phyloP scores from a whole-genome alignment of 2,329 filamentous ascomycete species.

The Alternaria rosae region DNA sequence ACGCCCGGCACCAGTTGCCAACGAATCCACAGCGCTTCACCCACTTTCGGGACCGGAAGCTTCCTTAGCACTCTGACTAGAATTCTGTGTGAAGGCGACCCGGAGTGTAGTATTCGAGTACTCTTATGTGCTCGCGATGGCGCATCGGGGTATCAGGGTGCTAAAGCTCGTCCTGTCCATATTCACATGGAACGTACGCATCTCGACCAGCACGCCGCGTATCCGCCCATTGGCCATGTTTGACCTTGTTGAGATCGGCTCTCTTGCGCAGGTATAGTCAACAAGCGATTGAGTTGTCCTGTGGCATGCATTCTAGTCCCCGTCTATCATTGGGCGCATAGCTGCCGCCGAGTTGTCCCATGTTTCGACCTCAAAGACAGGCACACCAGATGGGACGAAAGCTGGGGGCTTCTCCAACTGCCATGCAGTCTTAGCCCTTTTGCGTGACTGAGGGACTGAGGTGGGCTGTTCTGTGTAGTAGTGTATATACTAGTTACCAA shows the following conservation, averaged over 20 bases:
- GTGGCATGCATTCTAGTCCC: constrained; percentile 36
- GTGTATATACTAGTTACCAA: constrained; percentile 14
- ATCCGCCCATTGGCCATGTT: constrained; percentile 38
- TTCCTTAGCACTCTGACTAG: constrained; percentile 25
- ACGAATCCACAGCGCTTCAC: constrained; percentile 43
- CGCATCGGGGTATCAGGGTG: constrained; percentile 34
- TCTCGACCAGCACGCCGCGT: constrained; percentile 33
- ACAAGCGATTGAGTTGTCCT: constrained; percentile 31
- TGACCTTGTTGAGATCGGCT: constrained; percentile 29
- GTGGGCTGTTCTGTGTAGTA: constrained; percentile 18
- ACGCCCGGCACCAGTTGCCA: constrained; percentile 44
- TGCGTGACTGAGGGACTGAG: constrained; percentile 15
- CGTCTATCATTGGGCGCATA: constrained; percentile 41
- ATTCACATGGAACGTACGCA: constrained; percentile 31
- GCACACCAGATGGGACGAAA: constrained; percentile 29
- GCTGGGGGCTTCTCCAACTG: constrained; percentile 22
- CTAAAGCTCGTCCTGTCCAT: constrained; percentile 24
- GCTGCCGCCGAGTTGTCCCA: constrained; percentile 38
- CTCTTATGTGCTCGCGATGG: constrained; percentile 19
- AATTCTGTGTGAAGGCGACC: constrained; percentile 25
- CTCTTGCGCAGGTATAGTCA: constrained; percentile 26
- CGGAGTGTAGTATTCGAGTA: constrained; percentile 10
- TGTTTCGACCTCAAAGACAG: constrained; percentile 41
- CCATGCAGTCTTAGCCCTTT: constrained; percentile 26
- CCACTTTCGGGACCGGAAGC: constrained; percentile 21